These are phyloP conservation scores for Salvia hispanica DNA, from an alignment of 257 asterid genomes.

Conservation along the genomic window DNA sequence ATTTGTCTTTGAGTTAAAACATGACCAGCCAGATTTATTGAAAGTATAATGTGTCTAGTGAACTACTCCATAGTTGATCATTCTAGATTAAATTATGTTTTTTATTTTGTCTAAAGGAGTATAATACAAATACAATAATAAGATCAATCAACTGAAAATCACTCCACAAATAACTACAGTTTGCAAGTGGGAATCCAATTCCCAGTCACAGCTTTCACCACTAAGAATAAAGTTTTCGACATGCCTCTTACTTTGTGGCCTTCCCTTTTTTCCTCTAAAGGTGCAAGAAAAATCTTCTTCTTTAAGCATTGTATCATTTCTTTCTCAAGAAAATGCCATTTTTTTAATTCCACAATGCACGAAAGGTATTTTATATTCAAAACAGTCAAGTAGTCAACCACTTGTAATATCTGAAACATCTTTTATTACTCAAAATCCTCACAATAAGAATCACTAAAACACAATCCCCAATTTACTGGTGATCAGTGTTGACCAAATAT, in stretches of 20 bases:
- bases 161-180: no score
- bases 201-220: neutral
- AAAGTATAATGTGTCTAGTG: no score
- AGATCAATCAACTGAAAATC: no score
- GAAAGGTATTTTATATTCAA: neutral
- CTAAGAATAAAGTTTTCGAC: neutral
- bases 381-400: neutral
- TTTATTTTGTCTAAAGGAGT: no score
- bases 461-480: neutral
- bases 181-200: slow-evolving; percentile 14
- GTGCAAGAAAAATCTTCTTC: slow-evolving; percentile 19
- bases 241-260: neutral
- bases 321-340: no score
- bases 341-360: neutral
- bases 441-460: slow-evolving; percentile 1
- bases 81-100: no score
- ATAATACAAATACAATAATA: no score
- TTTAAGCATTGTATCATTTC: neutral
- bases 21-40: no score
- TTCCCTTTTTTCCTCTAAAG: slow-evolving; percentile 8
- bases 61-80: no score
- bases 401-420: neutral
- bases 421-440: neutral
- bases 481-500: slow-evolving; percentile 25
- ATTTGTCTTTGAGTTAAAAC: no score